Conservation (phyloP, 306 rosid species). For the Vicia sativa region DNA sequence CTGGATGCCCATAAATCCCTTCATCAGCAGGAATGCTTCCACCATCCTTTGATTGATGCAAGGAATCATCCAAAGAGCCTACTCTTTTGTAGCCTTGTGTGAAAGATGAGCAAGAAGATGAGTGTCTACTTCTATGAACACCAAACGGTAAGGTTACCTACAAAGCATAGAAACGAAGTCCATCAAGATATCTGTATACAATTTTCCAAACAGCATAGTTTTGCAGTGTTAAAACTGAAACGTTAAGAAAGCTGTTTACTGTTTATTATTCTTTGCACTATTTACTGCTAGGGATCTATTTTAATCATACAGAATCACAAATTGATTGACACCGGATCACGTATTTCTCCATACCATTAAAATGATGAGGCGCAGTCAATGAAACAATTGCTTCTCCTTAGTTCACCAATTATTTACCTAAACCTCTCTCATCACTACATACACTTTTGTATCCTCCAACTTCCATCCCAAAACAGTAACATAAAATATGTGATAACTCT, state of each 20-base stretch:
- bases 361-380: not conserved
- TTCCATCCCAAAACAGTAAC: not conserved
- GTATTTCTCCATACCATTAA: conserved; percentile 3
- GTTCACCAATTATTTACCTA: not conserved
- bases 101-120: conserved; percentile 75
- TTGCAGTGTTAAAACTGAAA: conserved; percentile 29
- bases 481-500: not conserved
- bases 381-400: not conserved
- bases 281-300: conserved; percentile 6
- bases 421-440: conserved; percentile 8
- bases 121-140: conserved; percentile 68
- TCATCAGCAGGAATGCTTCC: conserved; percentile 43
- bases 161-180: conserved; percentile 35
- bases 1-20: conserved; percentile 54
- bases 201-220: conserved; percentile 30
- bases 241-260: conserved; percentile 18
- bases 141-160: conserved; percentile 82
- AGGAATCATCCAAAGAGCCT: conserved; percentile 43
- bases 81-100: conserved; percentile 50
- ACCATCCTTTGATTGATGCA: conserved; percentile 49
- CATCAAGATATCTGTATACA: conserved; percentile 21
- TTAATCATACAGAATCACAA: not conserved
- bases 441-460: not conserved
- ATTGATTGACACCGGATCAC: not conserved
- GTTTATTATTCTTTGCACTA: conserved; percentile 2